Evolutionary conservation across 2,329 filamentous ascomycete species (phyloP), one percentile per base, ranked within the genome.

Genomic region (Aspergillus proliferans): DNA sequence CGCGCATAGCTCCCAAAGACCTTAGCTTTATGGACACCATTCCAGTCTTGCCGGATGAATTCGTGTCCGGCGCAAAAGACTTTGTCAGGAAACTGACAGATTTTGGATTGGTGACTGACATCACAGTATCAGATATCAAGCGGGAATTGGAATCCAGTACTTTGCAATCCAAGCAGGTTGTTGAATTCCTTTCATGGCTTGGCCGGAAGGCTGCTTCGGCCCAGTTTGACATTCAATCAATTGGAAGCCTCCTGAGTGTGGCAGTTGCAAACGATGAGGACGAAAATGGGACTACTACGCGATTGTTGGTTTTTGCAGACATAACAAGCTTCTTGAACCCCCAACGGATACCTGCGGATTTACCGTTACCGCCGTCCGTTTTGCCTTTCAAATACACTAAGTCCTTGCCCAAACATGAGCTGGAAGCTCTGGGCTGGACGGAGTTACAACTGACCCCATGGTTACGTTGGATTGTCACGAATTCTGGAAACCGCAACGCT

Each of bases 341-440:
- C n/a, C 82, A 82, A 55, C 86, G 83, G 57, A 92, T 96, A 52
- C 87, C 90, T 1, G 77, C 86, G n/a, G 84, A 84, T 30, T 71
- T 95, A 48, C 92, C 92, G 0, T 74, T 94, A 26, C 91, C 92
- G 2, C 81, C 84, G 2, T 83, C 83, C 2, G 94, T 91, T 0
- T 84, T 97, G 47, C 89, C 93, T 0, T 89, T 90, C 64, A 78
- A 82, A n/a, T 86, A 92, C 55, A 94, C 90, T 0, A 87, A 83
- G 58, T 75, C 76, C 21, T 80, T 90, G n/a, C 76, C 75, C 5
- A 74, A 78, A 21, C 72, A 76, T 14, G 85, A 95, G 59, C 70
- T 98, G 33, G 82, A 88, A 55, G 83, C 87, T 14, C 78, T 98
- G 7, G 88, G 89, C 1, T 98, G 93, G 91, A 79, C 84, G 48